Percentiles rank a stretch among this genome's conserved stretches.
Evolutionary conservation across 2,329 filamentous ascomycete species (phyloP).

Genomic region (Claviceps sp.): DNA sequence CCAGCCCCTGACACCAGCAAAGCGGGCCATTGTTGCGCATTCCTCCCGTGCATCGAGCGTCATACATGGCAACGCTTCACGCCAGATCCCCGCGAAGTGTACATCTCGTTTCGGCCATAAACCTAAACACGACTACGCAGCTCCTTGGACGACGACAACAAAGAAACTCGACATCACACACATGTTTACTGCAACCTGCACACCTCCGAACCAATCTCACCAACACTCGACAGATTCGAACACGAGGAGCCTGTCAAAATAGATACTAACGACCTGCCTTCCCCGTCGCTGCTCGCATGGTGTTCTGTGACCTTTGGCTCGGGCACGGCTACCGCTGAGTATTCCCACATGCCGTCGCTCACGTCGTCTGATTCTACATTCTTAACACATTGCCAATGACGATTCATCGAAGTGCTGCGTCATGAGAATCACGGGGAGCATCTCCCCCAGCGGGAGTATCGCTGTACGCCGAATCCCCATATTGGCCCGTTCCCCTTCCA

Average conservation of each 20-base stretch:
- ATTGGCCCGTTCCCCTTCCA: not conserved
- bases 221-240: not conserved
- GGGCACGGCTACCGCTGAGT: not conserved
- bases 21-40: not conserved
- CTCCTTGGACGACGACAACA: not conserved
- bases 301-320: not conserved
- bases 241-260: not conserved
- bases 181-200: too few species aligned
- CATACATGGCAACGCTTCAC: not conserved
- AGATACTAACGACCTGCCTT: not conserved
- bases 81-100: too few species aligned
- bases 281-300: not conserved
- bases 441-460: slow-evolving; percentile 67
- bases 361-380: not conserved
- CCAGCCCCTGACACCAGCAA: too few species aligned
- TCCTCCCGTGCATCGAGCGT: not conserved
- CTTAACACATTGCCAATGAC: slow-evolving; percentile 29
- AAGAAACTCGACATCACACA: too few species aligned
- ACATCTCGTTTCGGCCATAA: too few species aligned
- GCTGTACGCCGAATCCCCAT: slow-evolving; percentile 38
- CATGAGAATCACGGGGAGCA: slow-evolving; percentile 62
- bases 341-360: slow-evolving; percentile 2
- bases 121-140: not conserved
- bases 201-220: not conserved
- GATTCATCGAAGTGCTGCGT: slow-evolving; percentile 26